A percentile compares a stretch with the other conserved stretches of the same genome.
Conservation (phyloP, 2,329 filamentous ascomycete genomes). For the Zasmidium cellare region DNA sequence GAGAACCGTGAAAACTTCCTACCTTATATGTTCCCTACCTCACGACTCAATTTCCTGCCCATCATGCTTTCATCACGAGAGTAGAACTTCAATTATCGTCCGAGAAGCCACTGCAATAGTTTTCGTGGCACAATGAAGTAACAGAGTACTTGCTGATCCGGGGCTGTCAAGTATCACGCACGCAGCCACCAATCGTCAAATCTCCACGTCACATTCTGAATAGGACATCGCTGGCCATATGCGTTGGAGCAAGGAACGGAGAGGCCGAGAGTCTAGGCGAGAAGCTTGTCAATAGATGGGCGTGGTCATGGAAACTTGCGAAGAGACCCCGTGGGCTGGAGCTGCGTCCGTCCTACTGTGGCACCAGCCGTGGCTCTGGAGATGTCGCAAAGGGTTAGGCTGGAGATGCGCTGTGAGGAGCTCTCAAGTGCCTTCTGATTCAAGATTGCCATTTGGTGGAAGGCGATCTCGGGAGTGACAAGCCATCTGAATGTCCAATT, state of each 20-base stretch:
- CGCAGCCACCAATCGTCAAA: background rate
- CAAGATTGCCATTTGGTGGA: too few relatives aligned
- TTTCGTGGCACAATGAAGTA: background rate
- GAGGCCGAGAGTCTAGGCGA: background rate
- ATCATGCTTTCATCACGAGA: background rate
- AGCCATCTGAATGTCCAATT: too few relatives aligned
- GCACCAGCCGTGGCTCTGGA: background rate
- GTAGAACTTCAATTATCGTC: constrained; percentile 1
- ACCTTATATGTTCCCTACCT: background rate
- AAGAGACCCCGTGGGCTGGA: background rate
- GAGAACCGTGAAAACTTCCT: background rate
- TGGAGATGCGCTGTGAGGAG: too few relatives aligned
- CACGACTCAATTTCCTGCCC: background rate
- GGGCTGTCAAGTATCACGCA: background rate
- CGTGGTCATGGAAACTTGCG: background rate
- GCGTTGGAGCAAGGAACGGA: background rate
- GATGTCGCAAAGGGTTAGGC: too few relatives aligned
- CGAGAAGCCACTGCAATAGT: constrained; percentile 2
- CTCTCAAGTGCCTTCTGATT: background rate
- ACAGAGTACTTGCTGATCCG: background rate
- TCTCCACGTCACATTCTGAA: background rate
- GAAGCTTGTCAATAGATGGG: background rate
- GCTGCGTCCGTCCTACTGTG: background rate
- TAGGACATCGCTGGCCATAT: background rate
- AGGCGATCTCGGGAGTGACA: too few relatives aligned